Percentiles rank a stretch among this genome's conserved stretches.
Conservation (phyloP, 345 rosid species). For the Cardiospermum halicacabum region DNA sequence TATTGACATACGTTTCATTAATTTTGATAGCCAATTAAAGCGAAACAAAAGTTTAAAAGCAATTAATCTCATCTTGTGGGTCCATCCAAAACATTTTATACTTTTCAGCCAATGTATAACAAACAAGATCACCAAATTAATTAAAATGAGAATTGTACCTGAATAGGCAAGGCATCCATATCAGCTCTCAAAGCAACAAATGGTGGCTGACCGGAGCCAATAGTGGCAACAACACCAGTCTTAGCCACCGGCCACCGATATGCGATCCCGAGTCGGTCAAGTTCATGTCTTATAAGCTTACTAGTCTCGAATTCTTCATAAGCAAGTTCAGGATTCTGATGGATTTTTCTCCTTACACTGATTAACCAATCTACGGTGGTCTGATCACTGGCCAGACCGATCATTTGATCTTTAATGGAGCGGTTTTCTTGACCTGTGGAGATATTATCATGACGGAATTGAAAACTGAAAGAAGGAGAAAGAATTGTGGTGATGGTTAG, state of each 20-base stretch:
- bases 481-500: constrained; percentile 2
- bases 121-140: no score
- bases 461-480: constrained; percentile 10
- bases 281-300: constrained; percentile 40
- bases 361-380: constrained; percentile 41
- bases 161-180: constrained; percentile 72
- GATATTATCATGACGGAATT: neutral
- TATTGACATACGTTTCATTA: neutral
- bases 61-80: neutral
- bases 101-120: no score
- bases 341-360: constrained; percentile 44
- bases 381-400: constrained; percentile 28
- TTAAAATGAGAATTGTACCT: constrained; percentile 32
- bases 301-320: constrained; percentile 56
- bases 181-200: constrained; percentile 66
- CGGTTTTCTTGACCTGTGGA: neutral
- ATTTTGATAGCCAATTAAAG: no score
- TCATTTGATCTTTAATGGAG: constrained; percentile 24
- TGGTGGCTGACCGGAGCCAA: constrained; percentile 56
- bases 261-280: constrained; percentile 47
- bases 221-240: constrained; percentile 52
- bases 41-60: neutral
- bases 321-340: constrained; percentile 59
- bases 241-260: constrained; percentile 54
- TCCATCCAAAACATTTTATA: no score